Evolutionary conservation across 176 grass and related monocot genomes (phyloP).

Genomic region (Carex littledalei): DNA sequence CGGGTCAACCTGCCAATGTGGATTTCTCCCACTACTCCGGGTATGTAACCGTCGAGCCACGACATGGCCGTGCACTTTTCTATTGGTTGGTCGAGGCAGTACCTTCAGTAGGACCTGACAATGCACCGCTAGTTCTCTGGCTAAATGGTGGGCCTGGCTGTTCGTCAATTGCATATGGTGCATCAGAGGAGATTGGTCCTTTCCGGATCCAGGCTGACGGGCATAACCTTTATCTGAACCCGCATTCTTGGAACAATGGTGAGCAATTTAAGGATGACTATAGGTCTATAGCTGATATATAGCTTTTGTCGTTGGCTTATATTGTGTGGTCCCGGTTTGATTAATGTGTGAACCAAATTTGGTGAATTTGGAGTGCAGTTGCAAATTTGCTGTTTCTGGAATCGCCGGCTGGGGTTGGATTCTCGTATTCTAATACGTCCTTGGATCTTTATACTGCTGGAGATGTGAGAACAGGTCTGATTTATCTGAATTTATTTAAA

Average conservation of each 20-base stretch:
- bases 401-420: constrained; percentile 90
- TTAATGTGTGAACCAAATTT: constrained; percentile 16
- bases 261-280: not conserved
- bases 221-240: constrained; percentile 58
- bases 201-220: constrained; percentile 83
- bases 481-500: not conserved
- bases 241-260: constrained; percentile 95
- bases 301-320: not conserved
- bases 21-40: constrained; percentile 81
- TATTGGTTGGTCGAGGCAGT: constrained; percentile 95
- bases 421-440: constrained; percentile 81
- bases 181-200: constrained; percentile 95
- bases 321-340: not conserved
- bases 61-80: constrained; percentile 79
- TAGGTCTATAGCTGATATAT: not conserved
- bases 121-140: constrained; percentile 81
- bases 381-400: constrained; percentile 95
- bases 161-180: constrained; percentile 83
- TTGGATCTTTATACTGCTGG: constrained; percentile 83
- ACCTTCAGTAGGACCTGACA: constrained; percentile 36
- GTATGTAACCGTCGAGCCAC: constrained; percentile 66
- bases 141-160: constrained; percentile 93
- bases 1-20: constrained; percentile 54
- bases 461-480: constrained; percentile 68
- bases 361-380: constrained; percentile 37